Base-by-base conservation (phyloP, 2,329 filamentous ascomycete species). In the Diaporthe destruens region DNA sequence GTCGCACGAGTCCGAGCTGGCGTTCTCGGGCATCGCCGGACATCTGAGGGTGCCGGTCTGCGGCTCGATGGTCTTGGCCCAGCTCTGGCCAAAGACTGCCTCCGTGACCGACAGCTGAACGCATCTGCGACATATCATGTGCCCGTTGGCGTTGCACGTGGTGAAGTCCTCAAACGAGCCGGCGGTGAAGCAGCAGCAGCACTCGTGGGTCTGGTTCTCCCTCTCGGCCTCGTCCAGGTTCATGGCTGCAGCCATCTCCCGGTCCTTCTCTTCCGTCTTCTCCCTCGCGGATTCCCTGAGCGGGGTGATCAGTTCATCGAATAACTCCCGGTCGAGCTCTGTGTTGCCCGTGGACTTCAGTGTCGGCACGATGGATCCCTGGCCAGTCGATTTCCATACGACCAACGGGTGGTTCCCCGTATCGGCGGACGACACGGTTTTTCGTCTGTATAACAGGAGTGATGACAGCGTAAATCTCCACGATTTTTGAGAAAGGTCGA, bases 51-150 rank as follows among this genome's bases (percentile, higher is more conserved):
- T 95, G 49, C 93, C 93, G 49, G 87, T 89, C 72, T 91, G 87
- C 36, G 89, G 82, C 79, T 96, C 89, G 77, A 98, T 92, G 77
- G 90, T 96, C 73, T 93, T 91, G 65, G 90, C 89, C 94, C 96
- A 98, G 68, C 94, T 94, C 81, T 98, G 96, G 0, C 96, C 96
- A 80, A 97, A 98, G 0, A 98, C 85, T 2, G 95, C 95, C 80
- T 98, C 96, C 65, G 92, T 93, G 73, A 96, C 88, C 14, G 95
- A 92, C 75, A 93, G 90, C 75, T 92, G 92, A 66, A 98, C 91
- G 81, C 96, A 98, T 57, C 89, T 89, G 82, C 95, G 92, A 82
- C 94, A 96, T 70, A 96, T 87, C 79, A 93, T 88, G 82, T 96
- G 94, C 1, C 89, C 91, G 3, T 88, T 86, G 42, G 85, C 82